Conservation (phyloP, 805 yeast genomes). For the Schwanniomyces polymorphus region DNA sequence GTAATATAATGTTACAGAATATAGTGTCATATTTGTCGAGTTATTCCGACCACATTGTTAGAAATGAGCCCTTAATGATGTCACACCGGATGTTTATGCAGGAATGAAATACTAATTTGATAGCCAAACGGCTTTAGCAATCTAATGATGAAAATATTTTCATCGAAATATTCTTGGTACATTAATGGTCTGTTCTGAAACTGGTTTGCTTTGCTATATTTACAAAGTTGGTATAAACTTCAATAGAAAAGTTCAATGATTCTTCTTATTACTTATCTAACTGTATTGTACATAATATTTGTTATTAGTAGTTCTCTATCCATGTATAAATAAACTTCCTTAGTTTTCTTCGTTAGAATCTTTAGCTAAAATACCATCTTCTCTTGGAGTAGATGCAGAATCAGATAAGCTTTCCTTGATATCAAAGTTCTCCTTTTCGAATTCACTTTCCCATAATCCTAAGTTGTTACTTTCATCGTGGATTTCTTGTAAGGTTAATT, state of each 20-base stretch:
- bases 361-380: background rate
- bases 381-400: conserved; percentile 4
- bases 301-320: background rate
- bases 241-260: no score
- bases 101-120: background rate
- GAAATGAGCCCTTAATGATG: background rate
- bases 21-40: background rate
- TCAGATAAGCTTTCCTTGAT: conserved; percentile 23
- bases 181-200: no score
- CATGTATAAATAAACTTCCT: background rate
- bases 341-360: background rate
- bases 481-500: conserved; percentile 48
- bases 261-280: no score
- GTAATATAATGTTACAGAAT: background rate
- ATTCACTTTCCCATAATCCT: conserved; percentile 45
- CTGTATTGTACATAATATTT: no score
- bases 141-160: no score
- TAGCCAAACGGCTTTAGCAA: no score
- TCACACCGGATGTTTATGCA: background rate
- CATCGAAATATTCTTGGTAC: no score
- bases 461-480: conserved; percentile 54
- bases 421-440: conserved; percentile 31
- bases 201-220: no score
- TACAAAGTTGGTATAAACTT: no score
- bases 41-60: background rate